These are phyloP conservation scores for Lactifluus echinatus DNA, from an alignment of 768 basidiomycete species.

Conservation along the genomic window DNA sequence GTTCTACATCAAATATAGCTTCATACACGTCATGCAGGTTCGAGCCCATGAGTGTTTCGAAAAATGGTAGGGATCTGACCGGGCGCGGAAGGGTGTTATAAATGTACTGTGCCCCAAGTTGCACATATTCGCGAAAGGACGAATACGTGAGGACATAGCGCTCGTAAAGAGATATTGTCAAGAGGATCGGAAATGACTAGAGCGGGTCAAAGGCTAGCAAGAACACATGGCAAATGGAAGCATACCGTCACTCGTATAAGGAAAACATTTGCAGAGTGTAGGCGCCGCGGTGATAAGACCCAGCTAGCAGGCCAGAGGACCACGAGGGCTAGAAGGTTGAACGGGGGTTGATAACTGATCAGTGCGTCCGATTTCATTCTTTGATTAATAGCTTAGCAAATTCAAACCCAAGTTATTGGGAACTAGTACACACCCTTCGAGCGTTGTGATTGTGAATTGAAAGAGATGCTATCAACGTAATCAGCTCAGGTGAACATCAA, in stretches of 20 bases:
- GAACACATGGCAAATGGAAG: not conserved
- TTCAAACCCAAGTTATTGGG: not conserved
- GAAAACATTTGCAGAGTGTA: slow-evolving; percentile 83
- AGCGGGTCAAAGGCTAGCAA: not conserved
- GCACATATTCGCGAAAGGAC: slow-evolving; percentile 42
- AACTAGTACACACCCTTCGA: slow-evolving; percentile 58
- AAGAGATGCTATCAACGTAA: slow-evolving; percentile 56
- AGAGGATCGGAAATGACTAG: slow-evolving; percentile 67
- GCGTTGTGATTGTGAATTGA: slow-evolving; percentile 77
- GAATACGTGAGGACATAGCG: slow-evolving; percentile 50
- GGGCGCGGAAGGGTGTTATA: slow-evolving; percentile 61
- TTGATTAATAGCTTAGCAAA: slow-evolving; percentile 9
- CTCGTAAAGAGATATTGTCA: slow-evolving; percentile 74
- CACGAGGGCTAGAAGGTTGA: slow-evolving; percentile 73
- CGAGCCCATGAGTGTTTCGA: slow-evolving; percentile 72
- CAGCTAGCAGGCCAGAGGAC: slow-evolving; percentile 76
- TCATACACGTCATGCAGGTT: slow-evolving; percentile 60
- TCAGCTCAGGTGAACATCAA: not conserved
- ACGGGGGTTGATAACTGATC: slow-evolving; percentile 88
- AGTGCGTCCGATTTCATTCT: slow-evolving; percentile 86
- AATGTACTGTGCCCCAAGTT: slow-evolving; percentile 43
- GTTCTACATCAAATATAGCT: slow-evolving; percentile 70
- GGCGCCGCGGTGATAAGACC: slow-evolving; percentile 59
- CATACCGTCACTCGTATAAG: slow-evolving; percentile 72
- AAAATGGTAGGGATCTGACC: slow-evolving; percentile 62